Conservation (phyloP, 148 eudicot genomes). For the Rhododendron ovatum region DNA sequence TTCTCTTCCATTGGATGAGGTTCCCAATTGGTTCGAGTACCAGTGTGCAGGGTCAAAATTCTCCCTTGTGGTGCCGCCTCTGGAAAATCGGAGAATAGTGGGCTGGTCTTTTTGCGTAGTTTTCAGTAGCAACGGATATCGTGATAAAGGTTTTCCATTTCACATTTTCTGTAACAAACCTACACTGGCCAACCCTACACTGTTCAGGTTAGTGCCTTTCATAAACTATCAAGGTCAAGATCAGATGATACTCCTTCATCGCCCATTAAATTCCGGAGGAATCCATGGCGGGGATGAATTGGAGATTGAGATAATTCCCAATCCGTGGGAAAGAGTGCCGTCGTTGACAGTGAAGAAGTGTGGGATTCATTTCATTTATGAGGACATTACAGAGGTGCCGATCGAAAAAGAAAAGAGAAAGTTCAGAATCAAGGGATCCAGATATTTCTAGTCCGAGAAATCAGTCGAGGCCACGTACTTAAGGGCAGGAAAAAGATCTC, state of each 20-base stretch:
- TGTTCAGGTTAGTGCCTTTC: too few species aligned
- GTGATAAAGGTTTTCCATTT: too few species aligned
- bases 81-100: not conserved
- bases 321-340: too few species aligned
- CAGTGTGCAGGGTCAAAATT: not conserved
- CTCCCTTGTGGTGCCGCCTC: not conserved
- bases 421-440: too few species aligned
- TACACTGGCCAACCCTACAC: too few species aligned
- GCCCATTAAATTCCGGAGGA: not conserved
- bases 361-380: not conserved
- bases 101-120: not conserved
- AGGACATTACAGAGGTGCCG: not conserved
- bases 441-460: too few species aligned
- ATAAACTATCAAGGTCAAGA: not conserved
- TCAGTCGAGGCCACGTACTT: too few species aligned
- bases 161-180: too few species aligned
- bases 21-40: not conserved
- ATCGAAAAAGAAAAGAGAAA: not conserved
- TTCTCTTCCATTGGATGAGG: not conserved
- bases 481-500: too few species aligned
- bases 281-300: not conserved
- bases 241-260: not conserved
- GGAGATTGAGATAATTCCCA: not conserved
- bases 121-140: not conserved
- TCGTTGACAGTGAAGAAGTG: not conserved